Conservation (phyloP, 441 rosid genomes). For the Populus hybrid region DNA sequence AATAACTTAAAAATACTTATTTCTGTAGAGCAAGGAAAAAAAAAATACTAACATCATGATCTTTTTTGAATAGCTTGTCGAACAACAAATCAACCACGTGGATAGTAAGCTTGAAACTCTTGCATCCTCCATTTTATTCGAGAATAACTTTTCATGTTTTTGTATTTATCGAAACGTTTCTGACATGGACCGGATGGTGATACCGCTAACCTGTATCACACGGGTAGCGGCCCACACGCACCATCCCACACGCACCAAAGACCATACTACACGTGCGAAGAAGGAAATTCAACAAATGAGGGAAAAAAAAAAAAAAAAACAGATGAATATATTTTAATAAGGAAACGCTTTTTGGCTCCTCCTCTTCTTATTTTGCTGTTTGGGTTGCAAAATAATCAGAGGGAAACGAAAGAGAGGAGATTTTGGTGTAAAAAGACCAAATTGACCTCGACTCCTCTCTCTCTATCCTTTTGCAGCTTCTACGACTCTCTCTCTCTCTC, state of each 20-base stretch:
- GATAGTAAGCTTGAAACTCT: no score
- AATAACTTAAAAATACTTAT: no score
- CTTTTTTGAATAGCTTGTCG: background rate
- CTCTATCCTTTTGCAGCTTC: background rate
- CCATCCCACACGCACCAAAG: background rate
- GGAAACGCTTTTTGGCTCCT: slow-evolving; percentile 2
- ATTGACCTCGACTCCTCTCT: slow-evolving; percentile 14
- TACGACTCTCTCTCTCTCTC: background rate
- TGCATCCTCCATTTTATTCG: no score
- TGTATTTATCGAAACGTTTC: background rate
- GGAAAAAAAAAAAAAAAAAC: background rate
- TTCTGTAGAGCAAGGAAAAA: background rate
- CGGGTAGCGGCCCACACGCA: background rate
- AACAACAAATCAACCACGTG: background rate
- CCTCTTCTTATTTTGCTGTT: background rate
- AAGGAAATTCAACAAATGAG: background rate
- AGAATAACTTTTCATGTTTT: no score
- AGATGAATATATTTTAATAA: background rate
- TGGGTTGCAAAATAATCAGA: slow-evolving; percentile 25
- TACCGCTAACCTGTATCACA: no score
- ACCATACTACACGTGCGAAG: background rate
- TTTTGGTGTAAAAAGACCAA: slow-evolving; percentile 8
- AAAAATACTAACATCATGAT: background rate
- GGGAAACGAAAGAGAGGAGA: background rate
- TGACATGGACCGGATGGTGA: background rate